phyloP scores from a whole-genome alignment of 352 stramenopile genomes.

The Thalassiosira exigua region DNA sequence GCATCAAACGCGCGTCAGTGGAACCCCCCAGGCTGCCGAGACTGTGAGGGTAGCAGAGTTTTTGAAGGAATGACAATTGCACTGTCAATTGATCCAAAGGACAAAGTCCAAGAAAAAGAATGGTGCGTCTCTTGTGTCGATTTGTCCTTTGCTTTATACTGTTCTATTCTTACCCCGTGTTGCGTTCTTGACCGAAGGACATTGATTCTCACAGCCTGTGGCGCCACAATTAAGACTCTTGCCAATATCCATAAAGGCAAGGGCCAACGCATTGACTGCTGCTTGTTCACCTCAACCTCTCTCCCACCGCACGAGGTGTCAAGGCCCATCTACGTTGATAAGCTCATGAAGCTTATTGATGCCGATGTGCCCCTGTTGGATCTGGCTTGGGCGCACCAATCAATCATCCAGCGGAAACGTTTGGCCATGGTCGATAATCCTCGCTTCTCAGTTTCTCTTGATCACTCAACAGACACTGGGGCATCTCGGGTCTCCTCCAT shows the following conservation, averaged over 20 bases:
- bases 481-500: constrained; percentile 41
- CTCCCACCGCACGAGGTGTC: constrained; percentile 52
- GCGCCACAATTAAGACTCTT: constrained; percentile 43
- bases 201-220: constrained; percentile 46
- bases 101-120: background rate
- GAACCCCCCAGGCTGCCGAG: constrained; percentile 38
- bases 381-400: constrained; percentile 63
- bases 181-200: constrained; percentile 27
- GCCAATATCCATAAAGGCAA: constrained; percentile 34
- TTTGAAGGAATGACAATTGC: constrained; percentile 64
- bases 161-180: background rate
- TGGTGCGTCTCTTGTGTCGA: background rate
- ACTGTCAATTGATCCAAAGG: constrained; percentile 30
- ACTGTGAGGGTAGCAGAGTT: constrained; percentile 33
- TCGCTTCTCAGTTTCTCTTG: constrained; percentile 46
- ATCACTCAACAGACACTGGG: background rate
- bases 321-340: constrained; percentile 37
- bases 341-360: constrained; percentile 43
- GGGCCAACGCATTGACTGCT: constrained; percentile 44
- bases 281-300: constrained; percentile 38
- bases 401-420: constrained; percentile 58
- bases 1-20: constrained; percentile 53
- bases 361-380: constrained; percentile 46
- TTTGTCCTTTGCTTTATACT: background rate
- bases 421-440: constrained; percentile 42